Conservation (phyloP, 805 yeast genomes). For the Kodamaea kakaduensis region DNA sequence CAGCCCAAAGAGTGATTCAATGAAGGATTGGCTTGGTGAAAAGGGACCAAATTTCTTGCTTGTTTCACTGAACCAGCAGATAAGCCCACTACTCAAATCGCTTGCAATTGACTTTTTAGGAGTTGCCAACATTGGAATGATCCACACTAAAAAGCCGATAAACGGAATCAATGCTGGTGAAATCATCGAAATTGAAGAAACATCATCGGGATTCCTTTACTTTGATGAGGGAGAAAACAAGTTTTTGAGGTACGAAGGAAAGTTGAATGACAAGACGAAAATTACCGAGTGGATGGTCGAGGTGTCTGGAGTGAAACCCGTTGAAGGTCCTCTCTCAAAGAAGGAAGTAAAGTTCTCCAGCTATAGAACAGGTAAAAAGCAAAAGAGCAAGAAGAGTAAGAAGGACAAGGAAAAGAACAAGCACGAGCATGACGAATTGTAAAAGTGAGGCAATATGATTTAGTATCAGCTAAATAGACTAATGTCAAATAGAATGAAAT, state of each 20-base stretch:
- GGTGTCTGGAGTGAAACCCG: constrained; percentile 23
- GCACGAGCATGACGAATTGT: constrained; percentile 27
- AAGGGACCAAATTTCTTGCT: constrained; percentile 43
- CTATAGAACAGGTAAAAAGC: constrained; percentile 27
- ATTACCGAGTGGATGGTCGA: constrained; percentile 33
- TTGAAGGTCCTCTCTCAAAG: constrained; percentile 37
- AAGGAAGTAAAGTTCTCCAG: constrained; percentile 27
- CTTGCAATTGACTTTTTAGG: constrained; percentile 69
- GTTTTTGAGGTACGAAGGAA: constrained; percentile 22
- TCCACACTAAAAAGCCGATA: constrained; percentile 23
- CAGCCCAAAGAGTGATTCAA: constrained; percentile 20
- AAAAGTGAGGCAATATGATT: too few species aligned
- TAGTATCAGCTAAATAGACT: too few species aligned
- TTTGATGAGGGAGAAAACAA: constrained; percentile 17
- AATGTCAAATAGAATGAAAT: too few species aligned
- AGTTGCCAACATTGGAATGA: constrained; percentile 44
- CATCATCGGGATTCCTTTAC: constrained; percentile 27
- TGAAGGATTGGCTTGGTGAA: constrained; percentile 25
- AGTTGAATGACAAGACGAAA: constrained; percentile 26
- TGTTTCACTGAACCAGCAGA: constrained; percentile 45
- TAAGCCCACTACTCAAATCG: constrained; percentile 57
- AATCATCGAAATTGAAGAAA: constrained; percentile 17
- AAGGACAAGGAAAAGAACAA: constrained; percentile 14
- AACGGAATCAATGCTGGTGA: constrained; percentile 12
- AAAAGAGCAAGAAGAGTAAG: too few species aligned